Evolutionary conservation across 2,329 filamentous ascomycete genomes (phyloP).

Genomic region (Penicillium sp.): DNA sequence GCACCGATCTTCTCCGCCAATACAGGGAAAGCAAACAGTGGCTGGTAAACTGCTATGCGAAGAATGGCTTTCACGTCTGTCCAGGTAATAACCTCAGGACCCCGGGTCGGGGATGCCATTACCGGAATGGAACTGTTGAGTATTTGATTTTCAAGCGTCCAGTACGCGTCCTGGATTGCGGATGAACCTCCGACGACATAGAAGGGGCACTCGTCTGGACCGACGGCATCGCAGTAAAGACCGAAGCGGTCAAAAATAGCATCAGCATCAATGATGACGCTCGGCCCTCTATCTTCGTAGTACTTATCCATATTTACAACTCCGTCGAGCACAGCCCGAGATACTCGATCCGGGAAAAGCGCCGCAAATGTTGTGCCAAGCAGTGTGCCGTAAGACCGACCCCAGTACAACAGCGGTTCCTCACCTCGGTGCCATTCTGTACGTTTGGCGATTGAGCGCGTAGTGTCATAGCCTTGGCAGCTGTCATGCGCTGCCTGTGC

Average conservation of each 20-base stretch:
- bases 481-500: constrained; percentile 20
- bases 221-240: constrained; percentile 32
- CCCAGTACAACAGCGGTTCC: constrained; percentile 43
- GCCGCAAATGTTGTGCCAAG: constrained; percentile 49
- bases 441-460: constrained; percentile 21
- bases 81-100: constrained; percentile 38
- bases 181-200: constrained; percentile 27
- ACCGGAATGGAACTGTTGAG: constrained; percentile 31
- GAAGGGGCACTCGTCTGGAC: constrained; percentile 31
- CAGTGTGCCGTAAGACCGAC: constrained; percentile 48
- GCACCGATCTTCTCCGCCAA: constrained; percentile 28
- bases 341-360: constrained; percentile 44
- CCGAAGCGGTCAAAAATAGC: constrained; percentile 36
- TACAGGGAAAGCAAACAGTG: constrained; percentile 27
- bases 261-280: constrained; percentile 33
- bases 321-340: constrained; percentile 34
- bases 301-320: constrained; percentile 40
- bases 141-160: constrained; percentile 23
- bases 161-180: constrained; percentile 28
- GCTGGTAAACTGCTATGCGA: constrained; percentile 35
- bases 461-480: constrained; percentile 16
- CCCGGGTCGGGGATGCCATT: constrained; percentile 25
- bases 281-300: constrained; percentile 27
- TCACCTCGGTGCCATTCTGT: constrained; percentile 30
- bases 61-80: constrained; percentile 33